Conservation (phyloP, 257 asterid genomes). For the Eucommia ulmoides region DNA sequence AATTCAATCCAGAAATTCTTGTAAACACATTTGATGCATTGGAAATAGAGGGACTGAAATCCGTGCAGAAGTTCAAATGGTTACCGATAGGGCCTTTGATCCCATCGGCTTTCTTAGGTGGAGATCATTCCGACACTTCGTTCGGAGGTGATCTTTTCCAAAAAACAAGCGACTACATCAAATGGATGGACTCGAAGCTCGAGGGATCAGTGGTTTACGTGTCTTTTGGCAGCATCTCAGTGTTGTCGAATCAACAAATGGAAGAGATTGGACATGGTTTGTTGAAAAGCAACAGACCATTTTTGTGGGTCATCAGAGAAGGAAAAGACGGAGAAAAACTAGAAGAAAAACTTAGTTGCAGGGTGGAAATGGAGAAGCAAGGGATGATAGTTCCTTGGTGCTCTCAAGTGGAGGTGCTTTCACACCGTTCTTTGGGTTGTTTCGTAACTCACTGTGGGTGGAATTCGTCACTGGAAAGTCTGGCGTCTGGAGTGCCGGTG, state of each 20-base stretch:
- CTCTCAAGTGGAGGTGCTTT: conserved; percentile 12
- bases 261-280: conserved; percentile 15
- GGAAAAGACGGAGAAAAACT: neutral
- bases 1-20: conserved; percentile 6
- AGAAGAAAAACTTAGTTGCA: conserved; percentile 11
- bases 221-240: neutral
- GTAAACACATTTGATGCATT: conserved; percentile 11
- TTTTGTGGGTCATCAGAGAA: conserved; percentile 18
- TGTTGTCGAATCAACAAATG: neutral
- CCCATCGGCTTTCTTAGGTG: neutral
- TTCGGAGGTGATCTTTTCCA: conserved; percentile 5
- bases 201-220: neutral
- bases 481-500: conserved; percentile 15
- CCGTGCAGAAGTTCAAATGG: neutral
- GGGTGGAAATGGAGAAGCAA: conserved; percentile 10
- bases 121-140: conserved; percentile 7
- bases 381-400: conserved; percentile 17
- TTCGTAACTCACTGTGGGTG: conserved; percentile 18
- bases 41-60: conserved; percentile 6
- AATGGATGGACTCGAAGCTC: conserved; percentile 13
- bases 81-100: neutral
- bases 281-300: conserved; percentile 8
- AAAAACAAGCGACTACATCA: neutral
- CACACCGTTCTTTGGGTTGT: conserved; percentile 10
- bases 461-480: conserved; percentile 18